Conservation (phyloP, 208 protist species). For the Trypanosoma conorhini region DNA sequence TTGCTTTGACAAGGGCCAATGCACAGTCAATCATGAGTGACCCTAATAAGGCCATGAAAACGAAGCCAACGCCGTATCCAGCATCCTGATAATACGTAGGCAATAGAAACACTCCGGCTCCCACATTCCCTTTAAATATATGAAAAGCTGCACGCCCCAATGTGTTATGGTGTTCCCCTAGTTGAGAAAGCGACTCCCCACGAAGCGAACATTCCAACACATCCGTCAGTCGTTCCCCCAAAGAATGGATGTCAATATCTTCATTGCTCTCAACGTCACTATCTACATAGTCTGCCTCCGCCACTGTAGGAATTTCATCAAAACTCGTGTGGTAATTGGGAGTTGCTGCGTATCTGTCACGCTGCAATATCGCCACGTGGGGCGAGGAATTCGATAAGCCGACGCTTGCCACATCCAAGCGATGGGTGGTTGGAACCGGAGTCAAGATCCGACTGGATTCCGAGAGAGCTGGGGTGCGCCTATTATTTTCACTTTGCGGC, state of each 20-base stretch:
- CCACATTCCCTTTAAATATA: constrained; percentile 90
- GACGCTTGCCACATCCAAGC: not conserved
- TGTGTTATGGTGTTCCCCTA: constrained; percentile 25
- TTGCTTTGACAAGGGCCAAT: constrained; percentile 54
- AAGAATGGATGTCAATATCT: constrained; percentile 28
- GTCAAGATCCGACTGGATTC: not conserved
- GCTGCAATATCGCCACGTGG: not conserved
- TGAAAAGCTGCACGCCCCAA: constrained; percentile 71
- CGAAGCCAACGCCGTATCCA: constrained; percentile 52
- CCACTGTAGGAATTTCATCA: not conserved
- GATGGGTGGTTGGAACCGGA: not conserved
- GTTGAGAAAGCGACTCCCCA: constrained; percentile 9
- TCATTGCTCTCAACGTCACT: not conserved
- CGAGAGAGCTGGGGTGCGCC: not conserved
- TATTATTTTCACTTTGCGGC: not conserved
- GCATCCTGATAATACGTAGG: constrained; percentile 77
- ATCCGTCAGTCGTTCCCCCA: constrained; percentile 46
- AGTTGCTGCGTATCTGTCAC: not conserved
- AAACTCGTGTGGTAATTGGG: not conserved
- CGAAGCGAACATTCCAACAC: constrained; percentile 43
- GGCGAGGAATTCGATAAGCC: not conserved
- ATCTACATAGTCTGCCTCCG: constrained; percentile 1
- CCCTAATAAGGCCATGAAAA: constrained; percentile 51
- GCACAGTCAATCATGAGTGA: constrained; percentile 78
- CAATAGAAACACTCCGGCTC: constrained; percentile 78